These are phyloP conservation scores for Platanthera guangdongensis DNA, from an alignment of 106 monocot species.

Conservation along the genomic window DNA sequence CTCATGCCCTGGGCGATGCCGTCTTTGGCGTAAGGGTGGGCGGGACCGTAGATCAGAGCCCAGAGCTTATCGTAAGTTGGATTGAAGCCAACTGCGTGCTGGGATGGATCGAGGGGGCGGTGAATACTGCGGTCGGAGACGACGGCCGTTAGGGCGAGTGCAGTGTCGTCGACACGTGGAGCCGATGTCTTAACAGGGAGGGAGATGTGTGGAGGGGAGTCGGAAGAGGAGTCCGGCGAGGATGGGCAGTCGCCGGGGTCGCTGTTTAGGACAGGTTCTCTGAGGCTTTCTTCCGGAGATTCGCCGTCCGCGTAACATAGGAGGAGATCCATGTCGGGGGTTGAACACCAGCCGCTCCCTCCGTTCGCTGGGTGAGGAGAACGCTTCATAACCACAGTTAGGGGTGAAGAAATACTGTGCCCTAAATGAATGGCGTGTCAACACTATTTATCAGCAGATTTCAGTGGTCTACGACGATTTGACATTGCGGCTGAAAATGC, in stretches of 20 bases:
- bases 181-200: conserved; percentile 66
- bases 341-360: too few relatives aligned
- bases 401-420: too few relatives aligned
- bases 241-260: conserved; percentile 12
- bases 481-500: too few relatives aligned
- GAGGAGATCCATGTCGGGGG: conserved; percentile 41
- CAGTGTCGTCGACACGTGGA: conserved; percentile 75
- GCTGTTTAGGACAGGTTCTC: background rate
- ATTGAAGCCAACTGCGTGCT: conserved; percentile 69
- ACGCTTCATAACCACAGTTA: too few relatives aligned
- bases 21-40: conserved; percentile 74
- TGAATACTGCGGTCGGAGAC: conserved; percentile 18
- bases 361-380: too few relatives aligned
- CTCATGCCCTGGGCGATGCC: conserved; percentile 73
- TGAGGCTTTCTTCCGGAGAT: background rate
- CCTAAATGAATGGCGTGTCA: too few relatives aligned
- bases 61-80: conserved; percentile 96
- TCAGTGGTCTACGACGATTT: too few relatives aligned
- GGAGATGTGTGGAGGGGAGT: conserved; percentile 33
- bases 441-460: too few relatives aligned
- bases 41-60: conserved; percentile 82
- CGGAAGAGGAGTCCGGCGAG: conserved; percentile 28
- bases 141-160: conserved; percentile 58
- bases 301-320: conserved; percentile 16
- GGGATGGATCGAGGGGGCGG: conserved; percentile 74